Evolutionary conservation across 2,329 filamentous ascomycete genomes (phyloP).

Genomic region (Botryotinia globosa): DNA sequence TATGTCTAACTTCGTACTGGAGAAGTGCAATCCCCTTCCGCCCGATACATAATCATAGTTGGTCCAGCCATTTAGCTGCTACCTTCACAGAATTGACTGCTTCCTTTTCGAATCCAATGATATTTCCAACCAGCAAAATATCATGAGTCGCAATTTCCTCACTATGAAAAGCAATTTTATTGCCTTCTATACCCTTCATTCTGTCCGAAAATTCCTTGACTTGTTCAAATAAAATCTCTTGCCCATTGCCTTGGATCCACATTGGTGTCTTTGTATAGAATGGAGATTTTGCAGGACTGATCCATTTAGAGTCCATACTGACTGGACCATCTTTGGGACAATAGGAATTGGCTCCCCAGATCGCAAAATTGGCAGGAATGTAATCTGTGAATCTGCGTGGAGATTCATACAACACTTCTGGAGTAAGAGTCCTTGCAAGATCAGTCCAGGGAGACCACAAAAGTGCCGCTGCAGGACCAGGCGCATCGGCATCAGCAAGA

Average conservation of each 20-base stretch:
- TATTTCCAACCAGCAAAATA: background rate
- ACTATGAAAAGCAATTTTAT: background rate
- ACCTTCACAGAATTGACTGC: background rate
- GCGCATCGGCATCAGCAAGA: background rate
- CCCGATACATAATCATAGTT: background rate
- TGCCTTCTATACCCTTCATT: background rate
- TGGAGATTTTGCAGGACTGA: background rate
- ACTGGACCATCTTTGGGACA: background rate
- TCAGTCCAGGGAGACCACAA: constrained; percentile 4
- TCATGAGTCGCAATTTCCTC: background rate
- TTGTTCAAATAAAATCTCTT: background rate
- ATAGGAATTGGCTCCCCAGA: background rate
- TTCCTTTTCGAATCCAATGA: background rate
- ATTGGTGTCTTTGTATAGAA: background rate
- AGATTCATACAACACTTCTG: background rate
- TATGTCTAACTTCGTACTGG: background rate
- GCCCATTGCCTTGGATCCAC: background rate
- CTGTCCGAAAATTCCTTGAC: background rate
- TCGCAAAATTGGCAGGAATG: background rate
- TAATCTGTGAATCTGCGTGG: background rate
- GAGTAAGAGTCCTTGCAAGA: background rate
- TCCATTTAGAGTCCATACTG: background rate
- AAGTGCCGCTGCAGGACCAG: background rate
- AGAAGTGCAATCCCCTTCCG: background rate
- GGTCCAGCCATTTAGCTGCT: background rate